Base-by-base conservation (phyloP, 768 basidiomycete species). In the Pleurotus tuber-regium region DNA sequence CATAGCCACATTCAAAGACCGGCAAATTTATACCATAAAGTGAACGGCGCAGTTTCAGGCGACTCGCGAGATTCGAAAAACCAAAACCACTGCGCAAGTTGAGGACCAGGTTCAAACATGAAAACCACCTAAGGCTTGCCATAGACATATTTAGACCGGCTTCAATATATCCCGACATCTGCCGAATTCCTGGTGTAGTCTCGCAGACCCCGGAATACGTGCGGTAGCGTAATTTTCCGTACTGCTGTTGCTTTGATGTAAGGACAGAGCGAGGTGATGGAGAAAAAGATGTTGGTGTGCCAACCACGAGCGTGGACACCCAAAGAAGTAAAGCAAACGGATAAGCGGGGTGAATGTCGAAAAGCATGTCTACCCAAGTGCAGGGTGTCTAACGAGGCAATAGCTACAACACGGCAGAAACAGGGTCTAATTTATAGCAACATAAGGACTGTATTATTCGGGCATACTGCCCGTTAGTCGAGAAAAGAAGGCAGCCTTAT, bases 41-140 rank as follows among this genome's bases (percentile, higher is more conserved):
- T 83, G 58, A 87, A 80, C 0, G 84, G 84, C 0, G 84, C 83
- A 1, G 74, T 82, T 43, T 83, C 78, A 0, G 84, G 81, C 2
- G 72, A 67, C 24, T 78, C 65, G 11, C 86, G 74, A 2, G 85
- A 75, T 54, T 82, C 86, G 48, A 87, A 87, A 64, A 86, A 87
- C 82, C 84, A 87, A 59, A 86, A 87, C 82, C 82, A 86, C 84
- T 84, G 48, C 3, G 11, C 35, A 33, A 21, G 12, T n/a, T 31
- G 7, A 21, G 8, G 3, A 12, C 19, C 16, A 43, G 16, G 16
- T 29, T 7, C 10, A 18, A 26, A 30, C 12, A 16, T 19, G 26
- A 2, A n/a, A 38, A 1, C 12, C 23, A n/a, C n/a, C n/a, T n/a
- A n/a, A n/a, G 14, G 55, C 69, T 52, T 42, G 82, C 82, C 77